Base-by-base conservation (phyloP, 495 filamentous ascomycete genomes). In the Annulohypoxylon maeteangense region DNA sequence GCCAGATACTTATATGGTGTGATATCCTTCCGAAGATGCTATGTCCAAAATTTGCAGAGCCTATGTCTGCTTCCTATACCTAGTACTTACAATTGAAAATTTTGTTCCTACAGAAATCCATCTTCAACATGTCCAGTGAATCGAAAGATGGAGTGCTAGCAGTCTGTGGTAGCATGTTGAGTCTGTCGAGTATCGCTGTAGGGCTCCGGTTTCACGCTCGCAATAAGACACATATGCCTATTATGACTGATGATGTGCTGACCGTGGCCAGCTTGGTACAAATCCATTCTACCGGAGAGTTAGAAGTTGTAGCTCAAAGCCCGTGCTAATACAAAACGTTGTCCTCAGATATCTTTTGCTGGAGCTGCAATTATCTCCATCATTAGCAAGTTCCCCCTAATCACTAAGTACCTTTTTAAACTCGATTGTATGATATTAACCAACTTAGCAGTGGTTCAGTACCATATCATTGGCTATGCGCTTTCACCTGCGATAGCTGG, bases 171-270 rank as follows among this genome's bases (percentile, higher is more conserved):
- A n/a, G 42, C 11, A 36, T 68, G 23, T 4, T 62, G 32, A 57
- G 56, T 22, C 16, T 68, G 47, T 51, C 57, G 8, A 62, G 25
- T 11, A 56, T 62, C 31, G 32, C 56, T 3, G 56, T 68, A 10
- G 65, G 57, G 7, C 71, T 78, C 34, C 67, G 74, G 7, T 65
- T 78, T 25, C 10, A 42, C 4, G 55, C 68, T 23, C 74, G 75
- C 22, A 22, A 42, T 36, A 20, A n/a, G 54, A 3, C 55, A 62
- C 11, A 73, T 63, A 34, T 31, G 65, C 4, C 51, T 5, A 58
- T 76, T 7, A 62, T 65, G 67, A 65, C 66, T 22, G 76, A 78
- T 57, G 76, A 78, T 51, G 67, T 29, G 53, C 70, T 32, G 16
- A 65, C 29, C 55, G 63, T 3, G 72, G 20, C 22, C 7, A 27